Conservation (phyloP, 1,139 yeast species). For the Pichia sp. region DNA sequence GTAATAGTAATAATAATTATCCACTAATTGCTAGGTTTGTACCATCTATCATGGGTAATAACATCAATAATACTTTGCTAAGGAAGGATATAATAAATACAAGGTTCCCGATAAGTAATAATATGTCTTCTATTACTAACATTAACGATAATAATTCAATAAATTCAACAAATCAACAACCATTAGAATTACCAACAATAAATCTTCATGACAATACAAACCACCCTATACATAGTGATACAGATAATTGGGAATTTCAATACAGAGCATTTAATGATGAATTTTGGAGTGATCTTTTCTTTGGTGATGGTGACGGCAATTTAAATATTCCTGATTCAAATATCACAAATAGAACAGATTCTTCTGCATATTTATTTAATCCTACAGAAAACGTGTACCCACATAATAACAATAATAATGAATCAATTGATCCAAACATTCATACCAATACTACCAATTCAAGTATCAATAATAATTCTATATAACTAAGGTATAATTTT, state of each 20-base stretch:
- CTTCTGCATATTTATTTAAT: neutral
- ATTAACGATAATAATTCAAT: neutral
- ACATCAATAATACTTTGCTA: neutral
- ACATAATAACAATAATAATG: neutral
- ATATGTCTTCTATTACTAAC: neutral
- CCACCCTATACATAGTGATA: neutral
- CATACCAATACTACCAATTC: neutral
- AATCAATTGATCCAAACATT: neutral
- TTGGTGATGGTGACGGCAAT: conserved; percentile 18
- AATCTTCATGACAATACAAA: neutral
- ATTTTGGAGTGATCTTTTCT: conserved; percentile 36
- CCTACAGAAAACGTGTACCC: neutral
- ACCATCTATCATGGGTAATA: neutral
- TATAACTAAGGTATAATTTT: neutral
- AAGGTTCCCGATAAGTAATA: neutral
- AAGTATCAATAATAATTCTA: neutral
- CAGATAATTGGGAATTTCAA: conserved; percentile 27
- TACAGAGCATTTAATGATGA: conserved; percentile 36
- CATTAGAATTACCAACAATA: neutral
- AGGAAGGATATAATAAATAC: neutral
- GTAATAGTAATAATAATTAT: neutral
- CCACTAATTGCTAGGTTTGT: neutral
- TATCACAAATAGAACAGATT: neutral
- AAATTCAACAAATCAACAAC: neutral
- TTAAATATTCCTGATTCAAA: neutral